Conservation (phyloP, 805 yeast genomes). For the Danielia reshetovae region DNA sequence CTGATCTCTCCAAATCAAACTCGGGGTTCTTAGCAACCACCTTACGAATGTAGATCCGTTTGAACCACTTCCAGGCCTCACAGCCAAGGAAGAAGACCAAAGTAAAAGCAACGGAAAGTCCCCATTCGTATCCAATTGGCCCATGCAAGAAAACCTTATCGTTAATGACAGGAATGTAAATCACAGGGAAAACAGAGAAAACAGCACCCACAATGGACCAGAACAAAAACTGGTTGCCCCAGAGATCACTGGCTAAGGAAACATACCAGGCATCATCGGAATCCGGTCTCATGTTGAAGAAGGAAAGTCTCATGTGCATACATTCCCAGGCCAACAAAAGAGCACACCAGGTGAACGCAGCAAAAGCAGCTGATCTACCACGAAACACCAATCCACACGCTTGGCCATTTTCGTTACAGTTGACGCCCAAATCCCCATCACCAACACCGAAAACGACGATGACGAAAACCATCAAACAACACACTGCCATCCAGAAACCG, state of each 20-base stretch:
- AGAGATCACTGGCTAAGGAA: constrained; percentile 60
- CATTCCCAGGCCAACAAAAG: constrained; percentile 83
- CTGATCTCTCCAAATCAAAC: constrained; percentile 52
- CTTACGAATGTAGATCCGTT: constrained; percentile 49
- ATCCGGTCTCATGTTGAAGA: constrained; percentile 68
- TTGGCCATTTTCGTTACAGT: constrained; percentile 53
- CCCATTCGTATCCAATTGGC: constrained; percentile 79
- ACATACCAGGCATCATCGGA: constrained; percentile 51
- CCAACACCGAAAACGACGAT: constrained; percentile 66
- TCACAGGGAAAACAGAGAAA: constrained; percentile 70
- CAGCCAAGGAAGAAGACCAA: constrained; percentile 53
- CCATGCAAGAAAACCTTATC: constrained; percentile 67
- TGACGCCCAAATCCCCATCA: constrained; percentile 57
- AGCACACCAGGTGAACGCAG: constrained; percentile 84
- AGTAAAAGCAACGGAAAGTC: constrained; percentile 59
- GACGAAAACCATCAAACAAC: constrained; percentile 65
- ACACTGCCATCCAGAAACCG: constrained; percentile 69
- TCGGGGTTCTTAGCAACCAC: constrained; percentile 49
- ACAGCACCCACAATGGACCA: constrained; percentile 77
- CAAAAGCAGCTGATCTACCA: constrained; percentile 75
- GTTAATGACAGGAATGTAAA: constrained; percentile 87
- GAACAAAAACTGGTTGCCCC: constrained; percentile 72
- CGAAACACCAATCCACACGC: constrained; percentile 62
- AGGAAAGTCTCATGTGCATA: constrained; percentile 63
- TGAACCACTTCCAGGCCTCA: constrained; percentile 65